Base-by-base conservation (phyloP, 1,284 basidiomycete genomes). In the Vanrija sp. region DNA sequence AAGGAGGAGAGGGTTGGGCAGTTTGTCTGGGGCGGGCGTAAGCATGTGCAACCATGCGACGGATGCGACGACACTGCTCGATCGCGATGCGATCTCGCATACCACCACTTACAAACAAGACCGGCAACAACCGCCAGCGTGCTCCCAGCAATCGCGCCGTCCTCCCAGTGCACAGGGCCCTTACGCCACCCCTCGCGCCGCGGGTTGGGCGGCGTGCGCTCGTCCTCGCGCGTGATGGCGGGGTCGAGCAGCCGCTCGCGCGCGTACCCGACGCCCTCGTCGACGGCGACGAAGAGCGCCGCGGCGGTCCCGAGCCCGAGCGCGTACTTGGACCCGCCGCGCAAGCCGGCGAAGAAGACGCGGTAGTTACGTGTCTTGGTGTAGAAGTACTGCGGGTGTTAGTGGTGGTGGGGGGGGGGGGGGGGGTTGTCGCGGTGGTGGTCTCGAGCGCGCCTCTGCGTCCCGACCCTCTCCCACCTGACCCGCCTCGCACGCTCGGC, bases 351-450 rank as follows among this genome's bases (percentile, higher is more conserved):
- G 40, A 65, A 70, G 49, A 76, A 55, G 28, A 77, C 65, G 26
- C 70, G 65, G 60, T 77, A 77, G 48, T 77, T 77, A 43, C 75
- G 63, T 2, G 75, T 76, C 60, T 76, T 76, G 46, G 73, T 72
- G 64, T 77, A 77, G 49, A 74, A 77, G 66, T 77, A 77, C 75
- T 76, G 52, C 12, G 16, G 15, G 16, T 10, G 2, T 46, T 12
- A 18, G 25, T 18, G 3, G 18, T 12, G 43, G 29, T n/a, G 34
- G 10, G 6, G 29, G 12, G 10, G 3, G 10, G 29, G 29, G 10
- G 29, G 29, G n/a, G n/a, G n/a, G n/a, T 23, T 23, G 21, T 5
- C 21, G 21, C 21, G 21, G 21, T 23, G 21, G 21, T 23, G 21
- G 21, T 23, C 21, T 23, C 21, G 5, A 23, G 21, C 21, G 5